Evolutionary conservation across 345 rosid species (phyloP).

Genomic region (Ceriops zippeliana): DNA sequence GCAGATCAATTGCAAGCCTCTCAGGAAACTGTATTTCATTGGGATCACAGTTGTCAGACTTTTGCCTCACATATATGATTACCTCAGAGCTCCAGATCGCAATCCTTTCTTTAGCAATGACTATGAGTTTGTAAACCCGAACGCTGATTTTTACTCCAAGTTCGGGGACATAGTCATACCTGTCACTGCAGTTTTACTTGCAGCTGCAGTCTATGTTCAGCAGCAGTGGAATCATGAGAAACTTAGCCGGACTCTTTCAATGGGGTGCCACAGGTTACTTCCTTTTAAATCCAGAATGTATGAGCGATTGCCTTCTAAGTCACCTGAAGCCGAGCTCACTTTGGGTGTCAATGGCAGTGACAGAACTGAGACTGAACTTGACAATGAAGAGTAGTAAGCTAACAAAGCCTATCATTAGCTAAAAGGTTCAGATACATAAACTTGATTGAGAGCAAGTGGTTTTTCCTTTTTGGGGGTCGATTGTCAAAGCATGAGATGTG

Average conservation of each 20-base stretch:
- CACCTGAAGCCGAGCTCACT: slow-evolving; percentile 65
- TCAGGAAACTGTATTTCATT: slow-evolving; percentile 54
- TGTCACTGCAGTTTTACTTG: slow-evolving; percentile 50
- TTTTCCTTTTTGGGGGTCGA: no score
- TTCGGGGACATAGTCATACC: slow-evolving; percentile 79
- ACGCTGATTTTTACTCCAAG: slow-evolving; percentile 63
- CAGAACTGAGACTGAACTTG: slow-evolving; percentile 13
- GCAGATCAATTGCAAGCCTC: slow-evolving; percentile 63
- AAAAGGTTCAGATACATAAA: no score
- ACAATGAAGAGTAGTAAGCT: slow-evolving; percentile 42
- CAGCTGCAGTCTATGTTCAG: slow-evolving; percentile 52
- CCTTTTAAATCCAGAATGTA: slow-evolving; percentile 56
- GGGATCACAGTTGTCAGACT: slow-evolving; percentile 72
- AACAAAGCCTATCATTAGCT: neutral
- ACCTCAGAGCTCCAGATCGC: slow-evolving; percentile 42
- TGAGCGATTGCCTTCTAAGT: slow-evolving; percentile 59
- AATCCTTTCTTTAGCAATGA: slow-evolving; percentile 67
- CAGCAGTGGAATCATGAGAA: slow-evolving; percentile 78
- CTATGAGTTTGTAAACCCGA: slow-evolving; percentile 70
- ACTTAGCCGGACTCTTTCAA: slow-evolving; percentile 48
- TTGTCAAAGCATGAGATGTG: no score
- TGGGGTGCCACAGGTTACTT: slow-evolving; percentile 50
- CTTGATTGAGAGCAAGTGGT: no score
- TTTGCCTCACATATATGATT: slow-evolving; percentile 78
- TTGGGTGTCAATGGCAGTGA: slow-evolving; percentile 36